Evolutionary conservation across 2,329 filamentous ascomycete species (phyloP), one percentile per base, ranked within the genome.

Genomic region (Trichoderma sp.): DNA sequence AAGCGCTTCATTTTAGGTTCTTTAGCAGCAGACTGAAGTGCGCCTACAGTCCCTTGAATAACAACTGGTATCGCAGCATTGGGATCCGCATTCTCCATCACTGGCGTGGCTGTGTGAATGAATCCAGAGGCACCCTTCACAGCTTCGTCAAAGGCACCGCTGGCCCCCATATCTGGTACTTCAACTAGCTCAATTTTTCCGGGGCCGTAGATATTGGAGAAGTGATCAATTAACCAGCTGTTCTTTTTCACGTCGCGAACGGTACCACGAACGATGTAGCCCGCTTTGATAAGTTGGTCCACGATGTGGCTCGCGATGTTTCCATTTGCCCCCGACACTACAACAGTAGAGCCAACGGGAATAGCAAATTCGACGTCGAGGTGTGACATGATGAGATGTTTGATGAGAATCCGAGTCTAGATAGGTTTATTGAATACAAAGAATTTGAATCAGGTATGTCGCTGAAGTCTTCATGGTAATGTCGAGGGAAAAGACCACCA

Each of bases 1-100:
- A 88, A 83, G 1, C 84, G 81, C 73, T 82, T 83, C 0, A 89
- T 80, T 6, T 80, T 80, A 0, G 83, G 76, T 29, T 84, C 81
- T 1, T 73, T 77, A 18, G 80, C 79, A 0, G 86, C 85, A 0
- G 85, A 80, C 7, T 84, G 81, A 6, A 87, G 77, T 12, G 84
- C 77, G 7, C 77, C 76, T 1, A 79, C 33, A 0, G 82, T 79
- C 18, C 81, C 82, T 0, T 76, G 63, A 2, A 87, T 76, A 3
- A 79, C 80, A 0, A 63, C 56, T 1, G 85, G 82, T n/a, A 88
- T 84, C 16, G 86, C 84, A 2, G 81, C 79, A 64, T 85, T 80
- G 0, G 86, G 83, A 73, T 88, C 82, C 1, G 82, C 77, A 12
- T 79, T 77, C 21, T 86, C 79, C 1, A 77, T 81, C 64, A 83